Base-by-base conservation (phyloP, 2,329 filamentous ascomycete species). In the Neopestalotiopsis sp. region DNA sequence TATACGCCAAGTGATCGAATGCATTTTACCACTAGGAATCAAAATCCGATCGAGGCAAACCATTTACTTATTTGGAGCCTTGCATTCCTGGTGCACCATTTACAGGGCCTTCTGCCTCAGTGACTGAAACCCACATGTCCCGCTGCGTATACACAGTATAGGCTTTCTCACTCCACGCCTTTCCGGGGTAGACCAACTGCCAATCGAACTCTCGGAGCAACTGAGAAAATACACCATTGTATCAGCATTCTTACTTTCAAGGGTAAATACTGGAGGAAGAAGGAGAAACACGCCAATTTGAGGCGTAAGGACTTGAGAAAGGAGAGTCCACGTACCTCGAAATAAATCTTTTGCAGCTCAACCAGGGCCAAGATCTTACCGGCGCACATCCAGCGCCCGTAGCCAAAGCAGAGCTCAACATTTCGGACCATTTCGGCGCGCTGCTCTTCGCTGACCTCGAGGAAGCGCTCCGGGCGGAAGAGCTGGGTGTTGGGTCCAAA, bases 351-450 rank as follows among this genome's bases (percentile, higher is more conserved):
- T 68, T 81, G 79, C 67, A 84, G 62, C 74, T 84, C 82, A 71
- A 84, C 80, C 65, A 80, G 73, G 6, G 82, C 82, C 40, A 84
- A 79, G 20, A 74, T 74, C 72, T 80, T 82, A 0, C 83, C 84
- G 28, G 83, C 72, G 68, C 83, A 84, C 67, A 75, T 71, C 70
- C 77, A 81, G 14, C 75, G 75, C 1, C 83, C 82, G 60, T 78
- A 75, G 1, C 81, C 81, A 73, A 84, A 85, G 6, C 80, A 74
- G 7, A 82, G 73, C 58, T 83, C 82, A 13, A 80, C 70, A 0
- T 75, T 79, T 7, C 73, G 71, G 42, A 76, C 72, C 74, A 80
- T 81, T 30, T 74, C 74, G 30, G 71, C 73, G 52, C 75, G 73
- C 56, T 77, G 75, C 40, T 69, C 69, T 6, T 73, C 72, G 68